Conservation (phyloP, 176 grass and related monocot genomes). For the Paspalum notatum region DNA sequence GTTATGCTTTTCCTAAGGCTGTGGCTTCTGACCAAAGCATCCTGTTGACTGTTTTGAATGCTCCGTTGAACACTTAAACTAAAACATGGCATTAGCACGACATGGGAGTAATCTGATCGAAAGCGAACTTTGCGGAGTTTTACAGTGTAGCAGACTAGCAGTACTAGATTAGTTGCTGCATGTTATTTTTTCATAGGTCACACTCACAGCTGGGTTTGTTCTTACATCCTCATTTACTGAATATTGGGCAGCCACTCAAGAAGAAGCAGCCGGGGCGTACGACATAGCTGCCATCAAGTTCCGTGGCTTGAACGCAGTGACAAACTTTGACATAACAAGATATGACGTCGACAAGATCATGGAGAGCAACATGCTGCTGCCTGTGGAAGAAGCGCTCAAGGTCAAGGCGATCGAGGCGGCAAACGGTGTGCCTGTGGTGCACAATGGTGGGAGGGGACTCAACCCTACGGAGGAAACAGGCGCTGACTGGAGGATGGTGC, state of each 20-base stretch:
- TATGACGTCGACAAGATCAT: slow-evolving; percentile 84
- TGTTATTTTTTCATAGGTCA: not conserved
- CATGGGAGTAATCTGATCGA: slow-evolving; percentile 31
- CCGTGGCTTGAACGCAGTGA: slow-evolving; percentile 87
- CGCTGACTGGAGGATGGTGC: slow-evolving; percentile 64
- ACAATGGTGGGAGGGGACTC: slow-evolving; percentile 29
- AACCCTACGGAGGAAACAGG: slow-evolving; percentile 12
- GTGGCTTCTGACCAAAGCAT: slow-evolving; percentile 64
- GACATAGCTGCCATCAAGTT: slow-evolving; percentile 98
- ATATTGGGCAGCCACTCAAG: slow-evolving; percentile 66
- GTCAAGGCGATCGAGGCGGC: slow-evolving; percentile 46
- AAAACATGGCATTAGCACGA: slow-evolving; percentile 39
- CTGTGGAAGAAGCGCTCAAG: slow-evolving; percentile 69
- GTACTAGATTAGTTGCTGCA: not conserved
- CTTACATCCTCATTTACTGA: not conserved
- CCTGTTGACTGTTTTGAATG: slow-evolving; percentile 59
- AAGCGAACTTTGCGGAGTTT: slow-evolving; percentile 31
- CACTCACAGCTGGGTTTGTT: not conserved
- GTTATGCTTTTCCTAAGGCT: slow-evolving; percentile 76
- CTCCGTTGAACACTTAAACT: slow-evolving; percentile 37
- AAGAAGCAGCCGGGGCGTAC: slow-evolving; percentile 95
- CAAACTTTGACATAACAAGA: slow-evolving; percentile 89
- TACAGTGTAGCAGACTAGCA: slow-evolving; percentile 17
- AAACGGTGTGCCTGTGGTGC: not conserved
- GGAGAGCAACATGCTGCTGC: slow-evolving; percentile 71